These are phyloP conservation scores for Sporodiniella umbellata DNA, from an alignment of 371 early-diverging fungal genomes.

Conservation along the genomic window DNA sequence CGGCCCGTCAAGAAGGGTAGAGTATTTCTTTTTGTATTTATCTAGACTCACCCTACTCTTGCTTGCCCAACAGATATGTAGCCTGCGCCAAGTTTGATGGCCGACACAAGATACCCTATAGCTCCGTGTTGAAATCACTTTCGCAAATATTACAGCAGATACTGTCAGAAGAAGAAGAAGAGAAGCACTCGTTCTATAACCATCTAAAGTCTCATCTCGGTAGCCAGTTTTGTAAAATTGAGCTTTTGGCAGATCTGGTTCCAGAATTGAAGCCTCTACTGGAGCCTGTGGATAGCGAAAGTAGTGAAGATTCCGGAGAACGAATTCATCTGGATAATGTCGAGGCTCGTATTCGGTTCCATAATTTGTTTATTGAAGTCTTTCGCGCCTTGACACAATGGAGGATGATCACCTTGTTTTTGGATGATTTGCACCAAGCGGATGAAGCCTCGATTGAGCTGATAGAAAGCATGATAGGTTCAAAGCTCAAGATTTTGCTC, in stretches of 20 bases:
- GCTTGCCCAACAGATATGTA: constrained; percentile 22
- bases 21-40: background rate
- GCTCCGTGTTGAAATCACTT: constrained; percentile 32
- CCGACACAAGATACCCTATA: constrained; percentile 38
- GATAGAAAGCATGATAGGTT: constrained; percentile 30
- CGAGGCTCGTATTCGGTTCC: constrained; percentile 39
- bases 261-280: constrained; percentile 39
- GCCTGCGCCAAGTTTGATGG: constrained; percentile 40
- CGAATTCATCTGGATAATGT: constrained; percentile 32
- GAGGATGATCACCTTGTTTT: constrained; percentile 45
- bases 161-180: constrained; percentile 39
- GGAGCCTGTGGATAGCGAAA: constrained; percentile 20
- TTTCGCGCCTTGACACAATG: constrained; percentile 38
- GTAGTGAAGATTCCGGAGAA: constrained; percentile 11
- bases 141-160: constrained; percentile 46
- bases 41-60: background rate
- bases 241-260: constrained; percentile 32
- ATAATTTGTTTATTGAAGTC: constrained; percentile 40
- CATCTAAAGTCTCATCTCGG: constrained; percentile 32
- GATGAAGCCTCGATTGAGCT: constrained; percentile 46
- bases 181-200: constrained; percentile 30
- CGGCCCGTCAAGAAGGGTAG: constrained; percentile 42
- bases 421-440: constrained; percentile 47
- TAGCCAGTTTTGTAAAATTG: constrained; percentile 33
- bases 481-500: constrained; percentile 27